Evolutionary conservation across 2,329 filamentous ascomycete genomes (phyloP), one percentile per base, ranked within the genome.

Genomic region (Aureobasidium lini): DNA sequence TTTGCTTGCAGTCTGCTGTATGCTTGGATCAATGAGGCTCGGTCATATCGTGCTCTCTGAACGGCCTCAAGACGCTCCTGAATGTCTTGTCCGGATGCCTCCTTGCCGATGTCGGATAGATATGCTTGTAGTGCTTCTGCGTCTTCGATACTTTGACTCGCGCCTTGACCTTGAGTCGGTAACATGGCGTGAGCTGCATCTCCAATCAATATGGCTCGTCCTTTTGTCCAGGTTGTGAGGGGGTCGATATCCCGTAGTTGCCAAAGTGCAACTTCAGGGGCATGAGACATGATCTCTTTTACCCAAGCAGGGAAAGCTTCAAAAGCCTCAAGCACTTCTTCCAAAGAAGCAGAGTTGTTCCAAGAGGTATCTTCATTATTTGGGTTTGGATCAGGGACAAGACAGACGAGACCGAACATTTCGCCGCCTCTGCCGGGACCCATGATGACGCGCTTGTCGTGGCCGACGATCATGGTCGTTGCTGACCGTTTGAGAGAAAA

Each of bases 391-490:
- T 79, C 75, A 0, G 76, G 76, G 0, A 80, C 75, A 6, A 79
- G 63, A 0, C 72, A 73, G 4, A 77, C 73, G 39, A 80, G 69
- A 39, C 76, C 73, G 61, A 74, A 77, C 0, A 79, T 63, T 4
- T 71, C 66, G 0, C 72, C 73, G 13, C 72, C 66, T 6, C 77
- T 66, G 0, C 72, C 75, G 1, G 77, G 77, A 2, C 76, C 77
- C 75, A 79, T 77, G 37, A 79, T 72, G n/a, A 68, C 40, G 4
- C 66, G 62, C 37, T 62, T 64, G 31, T 74, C 69, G 28, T 77
- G 73, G 0, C 71, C 76, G 59, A 79, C 67, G 2, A 79, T 67
- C 77, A 79, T 79, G 1, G 75, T 75, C 2, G 77, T 79, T 53
- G 69, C 71, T 1, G 75, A 69, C 4, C 72, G 66, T 13, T 65